Conservation (phyloP, 2,329 filamentous ascomycete species). For the Pseudogymnoascus sp. region DNA sequence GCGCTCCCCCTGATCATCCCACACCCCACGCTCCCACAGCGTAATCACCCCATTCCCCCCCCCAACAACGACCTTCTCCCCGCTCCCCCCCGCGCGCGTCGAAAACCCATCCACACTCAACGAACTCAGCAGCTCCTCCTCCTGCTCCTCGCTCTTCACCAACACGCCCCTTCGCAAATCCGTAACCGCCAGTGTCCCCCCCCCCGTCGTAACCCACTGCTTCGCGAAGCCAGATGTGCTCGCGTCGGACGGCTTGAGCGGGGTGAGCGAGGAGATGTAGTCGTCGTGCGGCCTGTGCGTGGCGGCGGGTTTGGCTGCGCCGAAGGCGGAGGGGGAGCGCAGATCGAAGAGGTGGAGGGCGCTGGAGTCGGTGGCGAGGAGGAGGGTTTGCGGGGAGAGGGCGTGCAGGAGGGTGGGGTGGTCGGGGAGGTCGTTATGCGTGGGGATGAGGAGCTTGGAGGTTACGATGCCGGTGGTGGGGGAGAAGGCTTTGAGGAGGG, state of each 20-base stretch:
- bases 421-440: slow-evolving; percentile 40
- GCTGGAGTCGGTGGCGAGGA: slow-evolving; percentile 85
- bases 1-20: slow-evolving; percentile 91
- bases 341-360: slow-evolving; percentile 84
- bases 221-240: slow-evolving; percentile 86
- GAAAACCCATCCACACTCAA: slow-evolving; percentile 69
- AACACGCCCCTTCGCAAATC: slow-evolving; percentile 81
- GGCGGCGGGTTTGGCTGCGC: slow-evolving; percentile 57
- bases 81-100: slow-evolving; percentile 52
- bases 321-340: slow-evolving; percentile 48
- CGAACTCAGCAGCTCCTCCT: slow-evolving; percentile 82
- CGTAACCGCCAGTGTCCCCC: slow-evolving; percentile 81
- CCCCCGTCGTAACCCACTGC: slow-evolving; percentile 91
- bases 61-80: slow-evolving; percentile 67
- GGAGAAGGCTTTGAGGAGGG: slow-evolving; percentile 49
- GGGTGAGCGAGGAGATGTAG: slow-evolving; percentile 81
- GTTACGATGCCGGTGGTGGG: slow-evolving; percentile 57
- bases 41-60: slow-evolving; percentile 73
- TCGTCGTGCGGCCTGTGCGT: slow-evolving; percentile 84
- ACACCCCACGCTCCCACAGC: slow-evolving; percentile 86
- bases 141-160: slow-evolving; percentile 86
- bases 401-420: slow-evolving; percentile 73
- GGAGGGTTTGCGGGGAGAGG: slow-evolving; percentile 77
- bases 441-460: slow-evolving; percentile 74
- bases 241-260: slow-evolving; percentile 68